Base-by-base conservation (phyloP, 176 grass and related monocot species). In the Oryza glumipatula region DNA sequence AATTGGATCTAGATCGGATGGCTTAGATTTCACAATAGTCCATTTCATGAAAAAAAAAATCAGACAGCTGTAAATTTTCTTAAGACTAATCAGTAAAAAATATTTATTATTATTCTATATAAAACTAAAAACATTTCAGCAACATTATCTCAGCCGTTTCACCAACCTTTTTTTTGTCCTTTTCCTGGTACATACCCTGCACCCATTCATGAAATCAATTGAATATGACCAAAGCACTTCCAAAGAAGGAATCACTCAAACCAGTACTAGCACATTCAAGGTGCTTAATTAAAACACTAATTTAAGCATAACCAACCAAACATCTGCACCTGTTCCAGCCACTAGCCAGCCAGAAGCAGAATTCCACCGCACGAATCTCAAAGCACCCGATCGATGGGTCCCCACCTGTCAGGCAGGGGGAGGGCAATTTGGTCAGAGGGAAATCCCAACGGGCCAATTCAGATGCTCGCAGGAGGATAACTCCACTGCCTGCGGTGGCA, bases 361-460 rank as follows among this genome's bases (percentile, higher is more conserved):
- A 19, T 56, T 56, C 52, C 2, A 2, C 52, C 52, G 52, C 52
- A 56, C 52, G 52, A 6, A 56, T 56, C 52, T 17, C 52, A 56
- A 56, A 56, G 52, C 52, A 56, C 52, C 16, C 6, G 15, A 5
- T 44, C 43, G 9, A 44, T 19, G 52, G 52, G 51, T 0, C 52
- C 52, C 52, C 52, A 56, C 52, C 56, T 16, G 70, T 15, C 6
- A 1, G 43, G 43, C 12, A 13, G 9, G 1, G 22, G 1, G 12
- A 54, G 73, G 73, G 46, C 47, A 75, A 33, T 54, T 75, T 12
- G 7, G 73, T 75, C 73, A 75, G 16, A 17, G 2, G 6, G 45
- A 48, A 33, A 17, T 75, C 30, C 73, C 47, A 75, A 75, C 73
- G 73, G 73, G 26, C 47, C 26, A 54, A 54, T 75, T 19, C 47